Evolutionary conservation across 768 basidiomycete species (phyloP).

Genomic region (Strobilomyces confusus): DNA sequence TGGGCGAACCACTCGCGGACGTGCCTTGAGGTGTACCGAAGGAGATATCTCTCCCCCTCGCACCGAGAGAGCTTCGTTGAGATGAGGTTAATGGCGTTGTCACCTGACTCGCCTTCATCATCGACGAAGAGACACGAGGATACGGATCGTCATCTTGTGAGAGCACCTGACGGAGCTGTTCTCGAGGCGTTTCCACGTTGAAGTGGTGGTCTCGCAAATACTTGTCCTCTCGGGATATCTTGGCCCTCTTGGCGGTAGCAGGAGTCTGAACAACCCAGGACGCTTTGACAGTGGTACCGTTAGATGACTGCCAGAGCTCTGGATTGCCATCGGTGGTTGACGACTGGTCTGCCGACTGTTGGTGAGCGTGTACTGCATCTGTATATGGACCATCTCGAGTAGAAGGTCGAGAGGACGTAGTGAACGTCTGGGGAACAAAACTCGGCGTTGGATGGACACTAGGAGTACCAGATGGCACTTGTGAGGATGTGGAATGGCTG

Average conservation of each 20-base stretch:
- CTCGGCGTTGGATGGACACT: conserved; percentile 22
- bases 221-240: conserved; percentile 28
- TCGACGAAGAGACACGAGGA: conserved; percentile 24
- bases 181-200: conserved; percentile 20
- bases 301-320: conserved; percentile 16
- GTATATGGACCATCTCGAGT: conserved; percentile 21
- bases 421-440: conserved; percentile 15
- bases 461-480: conserved; percentile 14
- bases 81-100: conserved; percentile 21
- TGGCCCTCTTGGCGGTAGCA: conserved; percentile 15
- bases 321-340: conserved; percentile 2
- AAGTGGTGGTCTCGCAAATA: conserved; percentile 22
- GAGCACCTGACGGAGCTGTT: conserved; percentile 31
- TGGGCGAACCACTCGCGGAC: conserved; percentile 22
- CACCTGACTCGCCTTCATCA: conserved; percentile 27
- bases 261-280: conserved; percentile 33
- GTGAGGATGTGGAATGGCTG: conserved; percentile 5
- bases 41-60: conserved; percentile 13
- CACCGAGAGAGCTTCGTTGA: conserved; percentile 23
- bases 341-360: conserved; percentile 16
- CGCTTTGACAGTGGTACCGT: conserved; percentile 22
- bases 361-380: conserved; percentile 4
- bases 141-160: conserved; percentile 26
- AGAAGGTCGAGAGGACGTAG: conserved; percentile 25
- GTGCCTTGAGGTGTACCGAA: conserved; percentile 23